Base-by-base conservation (phyloP, 2,329 filamentous ascomycete species). In the Xylaria sp. region DNA sequence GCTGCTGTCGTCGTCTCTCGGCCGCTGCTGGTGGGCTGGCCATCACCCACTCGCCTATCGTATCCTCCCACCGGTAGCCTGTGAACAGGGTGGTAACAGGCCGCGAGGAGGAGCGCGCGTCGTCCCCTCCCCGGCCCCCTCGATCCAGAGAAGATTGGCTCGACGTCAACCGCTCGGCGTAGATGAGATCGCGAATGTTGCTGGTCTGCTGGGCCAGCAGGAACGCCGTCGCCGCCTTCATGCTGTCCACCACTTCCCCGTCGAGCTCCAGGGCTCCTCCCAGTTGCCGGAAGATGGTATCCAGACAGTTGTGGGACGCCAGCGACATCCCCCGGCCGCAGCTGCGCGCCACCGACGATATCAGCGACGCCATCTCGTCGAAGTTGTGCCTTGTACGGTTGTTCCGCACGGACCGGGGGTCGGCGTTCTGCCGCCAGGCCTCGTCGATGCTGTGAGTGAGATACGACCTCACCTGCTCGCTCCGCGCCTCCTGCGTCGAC, bases 31-130 rank as follows among this genome's bases (percentile, higher is more conserved):
- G 67, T 22, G 80, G 80, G 41, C 77, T 81, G 38, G 69, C 72
- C 17, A 73, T 78, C 46, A 84, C 76, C 80, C 81, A 84, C 65
- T 83, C 81, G 34, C 78, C 76, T 63, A 84, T 82, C 41, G 76
- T 77, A 61, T 82, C 79, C 63, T 83, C 81, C 80, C 80, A 84
- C 26, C 76, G 69, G 67, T 73, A 81, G 65, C 59, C 66, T 37
- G 56, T 66, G 50, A 69, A 69, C 19, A 69, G 61, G 7, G 60
- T n/a, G n/a, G n/a, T n/a, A n/a, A n/a, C n/a, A n/a, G n/a, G 54
- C 7, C 50, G 56, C 22, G 47, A 48, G n/a, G n/a, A n/a, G n/a
- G n/a, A n/a, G 20, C 41, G 44, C 17, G 43, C 39, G 20, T 49
- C 50, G 24, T 47, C 42, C 39, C 48, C 41, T 20, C 50, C 40